Conservation (phyloP, 305 asterid species). For the Fraxinus albicans region DNA sequence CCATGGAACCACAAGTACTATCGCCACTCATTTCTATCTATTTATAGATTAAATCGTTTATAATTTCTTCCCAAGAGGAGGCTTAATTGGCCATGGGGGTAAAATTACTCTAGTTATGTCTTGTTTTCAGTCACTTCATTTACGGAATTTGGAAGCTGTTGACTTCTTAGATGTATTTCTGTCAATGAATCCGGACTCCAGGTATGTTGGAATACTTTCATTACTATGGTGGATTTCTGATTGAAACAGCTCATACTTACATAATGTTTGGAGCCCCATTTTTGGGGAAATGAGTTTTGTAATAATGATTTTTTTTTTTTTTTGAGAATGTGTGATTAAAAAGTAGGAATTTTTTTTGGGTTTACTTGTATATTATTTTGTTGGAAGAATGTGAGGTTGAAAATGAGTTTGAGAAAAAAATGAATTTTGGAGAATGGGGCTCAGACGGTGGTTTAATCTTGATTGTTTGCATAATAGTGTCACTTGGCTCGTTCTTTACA, state of each 20-base stretch:
- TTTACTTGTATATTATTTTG: neutral
- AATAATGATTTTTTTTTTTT: neutral
- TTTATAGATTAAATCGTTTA: neutral
- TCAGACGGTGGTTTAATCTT: neutral
- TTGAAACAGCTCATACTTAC: neutral
- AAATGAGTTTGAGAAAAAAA: neutral
- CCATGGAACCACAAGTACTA: neutral
- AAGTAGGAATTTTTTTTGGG: neutral
- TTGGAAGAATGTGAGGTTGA: neutral
- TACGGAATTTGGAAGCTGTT: constrained; percentile 68
- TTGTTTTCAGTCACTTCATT: constrained; percentile 52
- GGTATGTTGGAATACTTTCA: neutral
- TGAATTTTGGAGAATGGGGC: neutral
- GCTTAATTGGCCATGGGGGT: neutral
- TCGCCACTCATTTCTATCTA: neutral
- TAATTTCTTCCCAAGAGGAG: neutral
- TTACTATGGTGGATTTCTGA: neutral
- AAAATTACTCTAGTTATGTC: neutral
- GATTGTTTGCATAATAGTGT: neutral
- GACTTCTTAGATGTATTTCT: constrained; percentile 69
- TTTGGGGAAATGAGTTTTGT: neutral
- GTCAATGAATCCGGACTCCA: constrained; percentile 73
- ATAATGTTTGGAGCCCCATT: neutral
- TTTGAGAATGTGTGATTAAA: neutral
- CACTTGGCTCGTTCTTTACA: neutral